phyloP scores from a whole-genome alignment of 495 filamentous ascomycete genomes.

The Choiromyces venosus region DNA sequence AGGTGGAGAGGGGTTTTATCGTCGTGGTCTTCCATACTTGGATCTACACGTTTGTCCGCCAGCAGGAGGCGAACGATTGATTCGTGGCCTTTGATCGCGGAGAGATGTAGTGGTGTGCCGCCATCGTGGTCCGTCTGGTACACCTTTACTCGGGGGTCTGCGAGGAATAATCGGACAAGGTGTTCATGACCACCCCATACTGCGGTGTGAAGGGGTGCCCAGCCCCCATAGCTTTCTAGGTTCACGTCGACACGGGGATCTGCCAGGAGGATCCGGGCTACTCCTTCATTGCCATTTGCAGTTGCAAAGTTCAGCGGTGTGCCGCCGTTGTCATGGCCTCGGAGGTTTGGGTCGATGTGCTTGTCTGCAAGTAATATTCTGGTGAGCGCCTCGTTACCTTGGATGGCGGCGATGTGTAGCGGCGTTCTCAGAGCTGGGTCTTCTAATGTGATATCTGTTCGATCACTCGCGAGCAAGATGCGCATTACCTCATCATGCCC shows the following conservation, averaged over 20 bases:
- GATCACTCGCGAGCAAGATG: background rate
- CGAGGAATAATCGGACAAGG: background rate
- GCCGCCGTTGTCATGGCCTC: background rate
- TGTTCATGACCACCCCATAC: background rate
- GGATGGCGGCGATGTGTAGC: constrained; percentile 7
- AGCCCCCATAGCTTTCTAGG: background rate
- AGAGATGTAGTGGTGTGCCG: background rate
- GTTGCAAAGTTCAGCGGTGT: background rate
- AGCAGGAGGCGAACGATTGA: background rate
- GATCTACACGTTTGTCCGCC: background rate
- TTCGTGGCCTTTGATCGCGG: background rate
- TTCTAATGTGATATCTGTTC: constrained; percentile 3
- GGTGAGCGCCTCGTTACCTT: constrained; percentile 4
- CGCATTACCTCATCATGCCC: background rate
- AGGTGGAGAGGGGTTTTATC: background rate
- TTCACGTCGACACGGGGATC: background rate
- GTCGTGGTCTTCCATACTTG: background rate
- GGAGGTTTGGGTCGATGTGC: background rate
- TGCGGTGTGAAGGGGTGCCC: background rate
- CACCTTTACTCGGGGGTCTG: background rate
- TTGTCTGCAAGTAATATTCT: constrained; percentile 2
- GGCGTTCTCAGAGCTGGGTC: background rate
- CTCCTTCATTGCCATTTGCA: background rate
- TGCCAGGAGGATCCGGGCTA: background rate
- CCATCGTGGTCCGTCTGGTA: background rate